Evolutionary conservation across 305 asterid species (phyloP), one percentile per base, ranked within the genome.

Genomic region (Fraxinus angustifolia): DNA sequence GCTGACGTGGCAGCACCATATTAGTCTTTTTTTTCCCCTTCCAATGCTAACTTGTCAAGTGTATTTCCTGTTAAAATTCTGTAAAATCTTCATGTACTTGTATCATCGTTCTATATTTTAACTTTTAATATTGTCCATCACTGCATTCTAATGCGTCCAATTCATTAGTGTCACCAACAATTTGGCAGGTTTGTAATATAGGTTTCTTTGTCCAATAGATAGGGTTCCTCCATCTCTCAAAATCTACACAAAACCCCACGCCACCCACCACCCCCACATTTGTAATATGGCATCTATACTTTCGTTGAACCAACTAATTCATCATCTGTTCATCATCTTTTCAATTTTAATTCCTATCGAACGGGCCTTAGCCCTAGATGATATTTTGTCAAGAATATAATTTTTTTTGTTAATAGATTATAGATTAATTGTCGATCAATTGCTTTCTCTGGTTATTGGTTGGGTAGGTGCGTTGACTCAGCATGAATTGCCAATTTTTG

Each of bases 311-410:
- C 73, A 67, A 67, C 35, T 8, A 28, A 11, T 28, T 17, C 73
- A 8, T 28, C 35, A 28, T 67, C 35, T 28, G 26, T 23, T 23
- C 26, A n/a, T n/a, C 36, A 1, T 67, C 19, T 23, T 23, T 23
- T 23, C 26, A 23, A 23, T 23, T 23, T 23, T 23, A 23, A 23
- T 23, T 1, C 26, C 26, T 23, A 23, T 23, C 26, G 26, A 23
- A 23, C 26, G 26, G 26, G 26, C 26, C 26, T 23, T 23, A 16
- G 89, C 91, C 6, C 94, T 93, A 78, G 17, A 84, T 73, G 75
- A 83, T 33, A 86, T 92, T 85, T 79, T 93, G 77, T 86, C 95
- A 60, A 87, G 67, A 88, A 11, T 88, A 60, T 80, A 72, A 28
- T 0, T 4, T 19, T 19, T 10, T 8, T 23, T 10, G 10, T 26